Base-by-base conservation (phyloP, 352 stramenopile species). In the Phytopythium cucurbitacearum region DNA sequence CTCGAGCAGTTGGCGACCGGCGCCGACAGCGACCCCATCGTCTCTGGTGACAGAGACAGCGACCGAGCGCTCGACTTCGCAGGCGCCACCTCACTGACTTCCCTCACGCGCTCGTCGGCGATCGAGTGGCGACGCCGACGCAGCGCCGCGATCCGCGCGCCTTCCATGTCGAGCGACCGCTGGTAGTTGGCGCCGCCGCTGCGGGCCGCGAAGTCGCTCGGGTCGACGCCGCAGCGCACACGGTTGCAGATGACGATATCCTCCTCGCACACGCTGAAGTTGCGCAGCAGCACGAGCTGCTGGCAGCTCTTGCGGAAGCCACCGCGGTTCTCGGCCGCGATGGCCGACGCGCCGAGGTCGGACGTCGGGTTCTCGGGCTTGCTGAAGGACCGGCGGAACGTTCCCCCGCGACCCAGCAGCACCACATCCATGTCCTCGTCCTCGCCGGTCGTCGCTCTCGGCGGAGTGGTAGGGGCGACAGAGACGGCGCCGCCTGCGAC, bases 191-290 rank as follows among this genome's bases (percentile, higher is more conserved):
- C 65, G 39, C 58, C 58, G 28, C 59, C 61, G 15, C 64, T 65
- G n/a, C 74, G 69, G 48, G 69, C 67, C 28, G 66, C 69, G 50
- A 87, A 65, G 51, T 56, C 69, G 32, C 54, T 59, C 3, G 76
- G 76, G 55, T 80, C 73, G 1, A 83, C 57, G 53, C 73, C 73
- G 51, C 66, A 79, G 53, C 76, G 76, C 50, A 85, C 73, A 51
- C 76, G 76, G 65, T 87, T 87, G 64, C 76, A 87, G 61, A 87
- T 68, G 40, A 87, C 76, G 43, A 87, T 65, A 61, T 87, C 73
- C 58, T 85, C 55, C 53, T 87, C 76, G 51, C 71, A 48, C 35
- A 87, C 71, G 53, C 73, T 87, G 48, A 87, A 85, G 51, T 83
- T 77, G 49, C 73, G 76, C 50, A 87, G 65, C 16, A 87, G 64